Percentiles rank a stretch among this genome's conserved stretches.
These are phyloP conservation scores for Arxiozyma bovina DNA, from an alignment of 1,139 yeast genomes.

Conservation along the genomic window DNA sequence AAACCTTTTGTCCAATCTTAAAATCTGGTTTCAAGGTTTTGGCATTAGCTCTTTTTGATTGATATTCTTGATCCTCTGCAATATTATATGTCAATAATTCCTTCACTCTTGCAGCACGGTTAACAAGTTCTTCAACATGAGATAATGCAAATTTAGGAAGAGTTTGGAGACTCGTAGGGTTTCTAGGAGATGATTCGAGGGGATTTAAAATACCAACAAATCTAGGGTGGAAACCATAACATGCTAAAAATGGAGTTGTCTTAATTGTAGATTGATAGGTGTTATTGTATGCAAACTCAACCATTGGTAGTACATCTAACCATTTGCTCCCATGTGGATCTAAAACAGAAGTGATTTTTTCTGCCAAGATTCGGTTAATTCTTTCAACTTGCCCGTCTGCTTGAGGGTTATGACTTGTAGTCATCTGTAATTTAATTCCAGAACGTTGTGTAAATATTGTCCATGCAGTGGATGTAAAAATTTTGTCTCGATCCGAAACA, in stretches of 20 bases:
- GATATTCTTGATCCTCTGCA: neutral
- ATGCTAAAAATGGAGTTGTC: constrained; percentile 2
- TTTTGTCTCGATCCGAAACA: neutral
- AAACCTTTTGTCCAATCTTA: neutral
- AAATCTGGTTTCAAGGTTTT: neutral
- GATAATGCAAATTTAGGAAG: neutral
- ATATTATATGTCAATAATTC: neutral
- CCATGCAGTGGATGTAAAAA: neutral
- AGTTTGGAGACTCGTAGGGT: neutral
- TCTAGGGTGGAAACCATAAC: neutral
- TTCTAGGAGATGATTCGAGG: neutral
- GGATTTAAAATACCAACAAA: neutral
- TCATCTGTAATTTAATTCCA: neutral
- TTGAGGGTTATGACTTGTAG: neutral
- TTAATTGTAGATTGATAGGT: constrained; percentile 5
- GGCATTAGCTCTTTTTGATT: neutral
- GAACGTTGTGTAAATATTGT: neutral
- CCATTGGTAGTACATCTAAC: neutral
- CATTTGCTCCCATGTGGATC: constrained; percentile 14
- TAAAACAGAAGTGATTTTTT: constrained; percentile 11
- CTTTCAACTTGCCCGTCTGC: constrained; percentile 3
- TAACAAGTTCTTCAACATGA: neutral
- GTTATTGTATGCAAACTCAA: constrained; percentile 1
- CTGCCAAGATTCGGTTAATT: neutral
- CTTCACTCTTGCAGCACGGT: neutral